These are phyloP conservation scores for Chaetomiaceae sp. DNA, from an alignment of 2,329 filamentous ascomycete species.

Conservation along the genomic window DNA sequence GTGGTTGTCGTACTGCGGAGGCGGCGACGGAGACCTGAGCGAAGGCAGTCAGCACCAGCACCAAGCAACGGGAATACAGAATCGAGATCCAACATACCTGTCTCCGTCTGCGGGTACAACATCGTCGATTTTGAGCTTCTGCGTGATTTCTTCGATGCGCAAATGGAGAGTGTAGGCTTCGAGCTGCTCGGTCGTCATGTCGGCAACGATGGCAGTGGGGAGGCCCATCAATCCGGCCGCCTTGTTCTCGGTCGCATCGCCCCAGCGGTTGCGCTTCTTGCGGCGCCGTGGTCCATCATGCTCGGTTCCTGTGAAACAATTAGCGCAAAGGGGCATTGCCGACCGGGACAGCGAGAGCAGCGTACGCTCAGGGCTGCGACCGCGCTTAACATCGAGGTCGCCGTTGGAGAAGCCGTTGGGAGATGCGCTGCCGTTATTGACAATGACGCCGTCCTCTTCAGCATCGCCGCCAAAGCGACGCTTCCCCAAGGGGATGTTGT, in stretches of 20 bases:
- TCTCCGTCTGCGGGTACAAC: conserved; percentile 95
- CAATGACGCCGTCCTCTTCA: conserved; percentile 18
- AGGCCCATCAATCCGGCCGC: conserved; percentile 96
- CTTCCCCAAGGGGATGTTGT: conserved; percentile 92
- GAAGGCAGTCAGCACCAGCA: conserved; percentile 18
- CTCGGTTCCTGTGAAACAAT: conserved; percentile 40
- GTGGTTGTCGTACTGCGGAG: conserved; percentile 98
- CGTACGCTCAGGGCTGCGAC: conserved; percentile 82
- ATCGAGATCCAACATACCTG: conserved; percentile 55
- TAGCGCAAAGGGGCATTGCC: conserved; percentile 17
- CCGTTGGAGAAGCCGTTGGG: conserved; percentile 21
- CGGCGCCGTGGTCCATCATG: conserved; percentile 76
- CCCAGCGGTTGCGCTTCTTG: conserved; percentile 99
- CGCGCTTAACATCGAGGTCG: conserved; percentile 66
- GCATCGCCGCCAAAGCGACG: conserved; percentile 66
- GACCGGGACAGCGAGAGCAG: conserved; percentile 21
- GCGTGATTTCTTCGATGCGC: conserved; percentile 97
- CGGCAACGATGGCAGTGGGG: conserved; percentile 89
- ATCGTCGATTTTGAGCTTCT: conserved; percentile 98
- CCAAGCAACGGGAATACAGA: background rate
- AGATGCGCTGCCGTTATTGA: conserved; percentile 11
- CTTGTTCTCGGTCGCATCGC: conserved; percentile 96
- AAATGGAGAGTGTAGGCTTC: conserved; percentile 95
- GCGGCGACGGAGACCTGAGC: conserved; percentile 81
- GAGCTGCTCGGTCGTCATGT: conserved; percentile 97